Evolutionary conservation across 2,329 filamentous ascomycete species (phyloP), one percentile per base, ranked within the genome.

Genomic region (Chlorencoelia australis): DNA sequence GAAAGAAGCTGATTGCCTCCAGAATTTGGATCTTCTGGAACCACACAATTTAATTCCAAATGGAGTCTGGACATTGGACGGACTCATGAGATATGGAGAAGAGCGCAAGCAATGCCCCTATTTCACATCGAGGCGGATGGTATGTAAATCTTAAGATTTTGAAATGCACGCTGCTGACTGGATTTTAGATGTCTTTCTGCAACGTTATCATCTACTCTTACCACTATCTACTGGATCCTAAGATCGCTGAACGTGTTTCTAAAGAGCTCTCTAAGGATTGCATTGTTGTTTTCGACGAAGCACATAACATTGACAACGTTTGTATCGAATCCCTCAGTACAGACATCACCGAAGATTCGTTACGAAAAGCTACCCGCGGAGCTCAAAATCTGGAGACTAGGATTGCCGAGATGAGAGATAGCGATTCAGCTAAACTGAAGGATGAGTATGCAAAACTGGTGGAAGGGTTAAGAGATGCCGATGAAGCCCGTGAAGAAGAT

Each of bases 201-300:
- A 96, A 98, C 58, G 87, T 98, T 55, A 95, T 98, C 54, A 98
- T 98, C 49, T 98, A 98, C 64, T 98, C 91, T 1, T 98, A 98
- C 56, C 91, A 98, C 60, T 98, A 98, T 55, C 74, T 98, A 3
- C 74, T 98, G 11, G 93, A 98, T 53, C 91, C 91, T 3, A 98
- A 98, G 59, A 98, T 98, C 52, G 91, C 91, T 9, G 91, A 98
- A 56, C 16, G 53, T 17, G 53, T 56, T 2, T 96, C 91, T 0
- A 87, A 82, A 59, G 91, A 98, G 54, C 74, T 98, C 8, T 95
- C 91, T 0, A 95, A 95, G 51, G 93, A 98, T 59, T 95, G 88
- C 58, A 98, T 98, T 35, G 85, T 98, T 14, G 91, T 98, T 3
- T 98, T 98, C 47, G 91, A 98, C 54, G 91, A 98, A 60, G 91